phyloP scores from a whole-genome alignment of 73 alveolate genomes.

The Paramecium pentaurelia region DNA sequence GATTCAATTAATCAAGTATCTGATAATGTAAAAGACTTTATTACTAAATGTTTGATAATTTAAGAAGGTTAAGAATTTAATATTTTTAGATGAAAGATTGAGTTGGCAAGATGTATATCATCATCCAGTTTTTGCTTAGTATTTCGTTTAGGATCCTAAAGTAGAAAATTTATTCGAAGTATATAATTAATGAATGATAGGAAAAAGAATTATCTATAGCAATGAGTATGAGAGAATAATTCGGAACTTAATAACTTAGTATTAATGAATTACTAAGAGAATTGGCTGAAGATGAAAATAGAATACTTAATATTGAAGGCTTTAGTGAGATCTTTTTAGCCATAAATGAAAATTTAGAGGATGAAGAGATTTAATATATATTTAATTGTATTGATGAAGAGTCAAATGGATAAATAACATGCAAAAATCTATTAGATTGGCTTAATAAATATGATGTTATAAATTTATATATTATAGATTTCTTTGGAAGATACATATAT shows the following conservation, averaged over 20 bases:
- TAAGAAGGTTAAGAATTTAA: neutral
- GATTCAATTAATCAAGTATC: neutral
- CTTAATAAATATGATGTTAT: too few relatives aligned
- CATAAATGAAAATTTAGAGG: neutral
- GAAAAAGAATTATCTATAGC: neutral
- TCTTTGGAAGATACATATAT: too few relatives aligned
- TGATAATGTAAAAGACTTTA: neutral
- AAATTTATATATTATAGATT: too few relatives aligned
- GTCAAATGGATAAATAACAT: too few relatives aligned
- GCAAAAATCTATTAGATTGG: too few relatives aligned
- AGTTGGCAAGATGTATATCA: neutral
- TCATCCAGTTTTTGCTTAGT: neutral
- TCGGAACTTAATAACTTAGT: neutral
- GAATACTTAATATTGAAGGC: neutral
- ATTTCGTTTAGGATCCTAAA: neutral
- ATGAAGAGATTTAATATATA: too few relatives aligned
- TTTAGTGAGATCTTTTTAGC: neutral
- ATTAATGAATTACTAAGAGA: neutral
- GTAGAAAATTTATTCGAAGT: neutral
- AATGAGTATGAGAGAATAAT: neutral
- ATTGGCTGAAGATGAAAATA: neutral
- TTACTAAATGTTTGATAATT: neutral
- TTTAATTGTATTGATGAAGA: too few relatives aligned
- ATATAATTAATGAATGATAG: neutral
- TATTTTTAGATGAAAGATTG: neutral